These are phyloP conservation scores for Gymnopilus junonius DNA, from an alignment of 768 basidiomycete species.

Conservation along the genomic window DNA sequence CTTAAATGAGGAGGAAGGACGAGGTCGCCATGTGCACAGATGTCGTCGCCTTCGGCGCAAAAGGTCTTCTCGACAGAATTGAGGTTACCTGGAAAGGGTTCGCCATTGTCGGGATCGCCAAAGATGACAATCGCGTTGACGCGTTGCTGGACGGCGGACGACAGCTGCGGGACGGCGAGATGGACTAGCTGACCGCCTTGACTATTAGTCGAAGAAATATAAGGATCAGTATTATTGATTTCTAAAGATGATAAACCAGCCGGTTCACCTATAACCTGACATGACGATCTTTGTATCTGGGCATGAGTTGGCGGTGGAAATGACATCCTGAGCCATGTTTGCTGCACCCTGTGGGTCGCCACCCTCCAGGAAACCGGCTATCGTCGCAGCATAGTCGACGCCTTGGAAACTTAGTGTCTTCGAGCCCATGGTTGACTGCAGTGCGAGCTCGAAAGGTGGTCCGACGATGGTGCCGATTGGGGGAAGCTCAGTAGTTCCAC, in stretches of 20 bases:
- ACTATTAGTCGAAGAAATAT: slow-evolving; percentile 13
- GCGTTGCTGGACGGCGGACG: slow-evolving; percentile 28
- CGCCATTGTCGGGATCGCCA: slow-evolving; percentile 38
- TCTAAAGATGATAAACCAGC: background rate
- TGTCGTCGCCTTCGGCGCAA: slow-evolving; percentile 35
- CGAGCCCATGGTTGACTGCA: slow-evolving; percentile 30
- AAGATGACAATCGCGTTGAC: slow-evolving; percentile 39
- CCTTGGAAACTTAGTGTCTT: slow-evolving; percentile 39
- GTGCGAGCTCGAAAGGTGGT: slow-evolving; percentile 37
- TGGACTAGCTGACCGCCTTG: slow-evolving; percentile 44
- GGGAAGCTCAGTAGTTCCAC: slow-evolving; percentile 37
- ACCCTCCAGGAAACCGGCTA: slow-evolving; percentile 41
- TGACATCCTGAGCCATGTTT: slow-evolving; percentile 39
- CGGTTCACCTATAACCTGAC: slow-evolving; percentile 36
- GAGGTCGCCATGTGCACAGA: slow-evolving; percentile 29
- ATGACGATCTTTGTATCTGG: slow-evolving; percentile 38
- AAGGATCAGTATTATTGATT: background rate
- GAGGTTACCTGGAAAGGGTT: slow-evolving; percentile 32
- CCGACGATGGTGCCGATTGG: slow-evolving; percentile 42
- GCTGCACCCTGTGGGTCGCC: slow-evolving; percentile 37
- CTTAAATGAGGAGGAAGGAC: slow-evolving; percentile 13
- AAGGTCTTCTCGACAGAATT: slow-evolving; percentile 31
- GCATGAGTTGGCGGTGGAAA: slow-evolving; percentile 30
- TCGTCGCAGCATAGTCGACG: slow-evolving; percentile 38
- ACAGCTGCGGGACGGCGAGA: slow-evolving; percentile 38